These are phyloP conservation scores for Flaveria sonorensis DNA, from an alignment of 129 eudicot genomes.

Conservation along the genomic window DNA sequence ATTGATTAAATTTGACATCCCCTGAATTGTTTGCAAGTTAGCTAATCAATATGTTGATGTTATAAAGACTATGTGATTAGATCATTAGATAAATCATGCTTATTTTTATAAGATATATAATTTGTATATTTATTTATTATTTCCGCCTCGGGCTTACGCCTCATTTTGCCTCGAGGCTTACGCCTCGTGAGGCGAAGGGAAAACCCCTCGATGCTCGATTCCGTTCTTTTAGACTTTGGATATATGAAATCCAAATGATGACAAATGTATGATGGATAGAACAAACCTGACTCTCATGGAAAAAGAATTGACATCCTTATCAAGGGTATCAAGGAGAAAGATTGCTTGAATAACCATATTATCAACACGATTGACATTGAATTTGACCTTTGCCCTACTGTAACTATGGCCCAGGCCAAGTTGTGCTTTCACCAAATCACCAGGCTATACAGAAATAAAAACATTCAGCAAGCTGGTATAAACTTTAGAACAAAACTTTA, in stretches of 20 bases:
- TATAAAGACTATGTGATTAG: too few relatives aligned
- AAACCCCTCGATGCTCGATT: too few relatives aligned
- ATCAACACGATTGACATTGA: constrained; percentile 89
- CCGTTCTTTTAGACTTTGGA: background rate
- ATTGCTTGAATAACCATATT: constrained; percentile 95
- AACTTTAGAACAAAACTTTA: background rate
- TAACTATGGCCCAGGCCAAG: constrained; percentile 90
- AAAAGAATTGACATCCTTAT: constrained; percentile 85
- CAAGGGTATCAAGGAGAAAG: constrained; percentile 92
- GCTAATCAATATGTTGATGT: too few relatives aligned
- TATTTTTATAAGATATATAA: too few relatives aligned
- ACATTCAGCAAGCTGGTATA: background rate
- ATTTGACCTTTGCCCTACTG: constrained; percentile 93
- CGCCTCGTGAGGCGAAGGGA: too few relatives aligned
- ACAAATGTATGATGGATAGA: background rate
- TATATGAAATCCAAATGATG: background rate
- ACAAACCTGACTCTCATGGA: constrained; percentile 97
- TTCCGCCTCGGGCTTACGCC: too few relatives aligned
- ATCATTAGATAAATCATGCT: too few relatives aligned
- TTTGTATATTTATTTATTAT: too few relatives aligned
- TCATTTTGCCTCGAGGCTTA: too few relatives aligned
- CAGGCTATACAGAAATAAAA: constrained; percentile 51
- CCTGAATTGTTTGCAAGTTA: too few relatives aligned
- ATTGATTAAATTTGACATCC: too few relatives aligned
- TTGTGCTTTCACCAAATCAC: constrained; percentile 90